Conservation (phyloP, 2,329 filamentous ascomycete species). For the Claviceps africana region DNA sequence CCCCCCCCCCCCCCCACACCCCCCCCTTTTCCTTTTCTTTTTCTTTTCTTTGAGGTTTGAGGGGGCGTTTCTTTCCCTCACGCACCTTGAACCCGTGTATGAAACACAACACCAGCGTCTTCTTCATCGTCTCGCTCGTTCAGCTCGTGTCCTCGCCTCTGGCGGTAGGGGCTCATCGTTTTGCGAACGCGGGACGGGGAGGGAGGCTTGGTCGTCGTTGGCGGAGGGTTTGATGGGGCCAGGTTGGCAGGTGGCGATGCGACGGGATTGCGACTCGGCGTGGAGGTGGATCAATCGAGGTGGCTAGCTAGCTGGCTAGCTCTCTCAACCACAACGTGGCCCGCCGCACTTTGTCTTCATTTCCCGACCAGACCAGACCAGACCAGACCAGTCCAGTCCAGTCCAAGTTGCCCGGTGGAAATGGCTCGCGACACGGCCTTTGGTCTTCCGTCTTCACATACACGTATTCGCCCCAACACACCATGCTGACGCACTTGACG, state of each 20-base stretch:
- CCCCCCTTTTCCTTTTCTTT: neutral
- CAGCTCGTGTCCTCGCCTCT: neutral
- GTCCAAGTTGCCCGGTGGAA: too few relatives aligned
- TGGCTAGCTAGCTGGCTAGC: neutral
- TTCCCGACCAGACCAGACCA: too few relatives aligned
- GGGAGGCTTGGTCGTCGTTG: neutral
- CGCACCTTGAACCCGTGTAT: slow-evolving; percentile 75
- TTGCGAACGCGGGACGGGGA: neutral
- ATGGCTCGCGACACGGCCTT: too few relatives aligned
- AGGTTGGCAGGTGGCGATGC: neutral
- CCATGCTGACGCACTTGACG: too few relatives aligned
- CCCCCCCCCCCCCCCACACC: too few relatives aligned
- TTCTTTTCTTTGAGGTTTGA: too few relatives aligned
- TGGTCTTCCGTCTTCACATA: too few relatives aligned
- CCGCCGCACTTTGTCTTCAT: neutral
- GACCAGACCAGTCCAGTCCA: too few relatives aligned
- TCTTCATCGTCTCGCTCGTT: slow-evolving; percentile 34
- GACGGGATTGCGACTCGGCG: neutral
- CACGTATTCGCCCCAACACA: too few relatives aligned
- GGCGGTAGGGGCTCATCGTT: neutral
- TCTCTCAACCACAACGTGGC: neutral
- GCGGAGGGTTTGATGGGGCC: neutral
- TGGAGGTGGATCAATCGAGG: neutral
- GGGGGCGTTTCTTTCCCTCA: neutral
- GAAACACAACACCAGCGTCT: slow-evolving; percentile 68